Conservation (phyloP, 768 basidiomycete species). For the Kwoniella mangroviensis region DNA sequence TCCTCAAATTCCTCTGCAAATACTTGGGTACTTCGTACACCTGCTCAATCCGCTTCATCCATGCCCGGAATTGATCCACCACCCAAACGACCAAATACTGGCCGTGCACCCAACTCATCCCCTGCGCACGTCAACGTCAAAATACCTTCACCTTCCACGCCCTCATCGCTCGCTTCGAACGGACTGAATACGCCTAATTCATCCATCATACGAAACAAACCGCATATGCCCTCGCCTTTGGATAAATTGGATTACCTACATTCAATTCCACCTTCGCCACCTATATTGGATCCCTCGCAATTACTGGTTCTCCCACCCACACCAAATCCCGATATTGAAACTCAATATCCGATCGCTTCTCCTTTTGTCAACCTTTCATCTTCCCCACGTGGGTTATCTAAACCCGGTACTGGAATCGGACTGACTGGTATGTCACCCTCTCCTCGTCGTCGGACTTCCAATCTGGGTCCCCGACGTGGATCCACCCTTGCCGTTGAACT, state of each 20-base stretch:
- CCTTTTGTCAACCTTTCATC: slow-evolving; percentile 43
- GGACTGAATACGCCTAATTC: slow-evolving; percentile 12
- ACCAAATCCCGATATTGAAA: slow-evolving; percentile 5
- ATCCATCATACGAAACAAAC: slow-evolving; percentile 20
- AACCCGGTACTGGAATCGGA: slow-evolving; percentile 1
- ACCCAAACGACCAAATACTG: slow-evolving; percentile 18
- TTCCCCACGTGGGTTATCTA: slow-evolving; percentile 14
- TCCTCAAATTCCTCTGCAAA: slow-evolving; percentile 25
- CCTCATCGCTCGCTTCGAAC: slow-evolving; percentile 1
- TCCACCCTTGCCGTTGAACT: slow-evolving; percentile 16
- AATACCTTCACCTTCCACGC: slow-evolving; percentile 24
- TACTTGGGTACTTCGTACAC: slow-evolving; percentile 26
- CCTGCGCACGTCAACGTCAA: slow-evolving; percentile 25
- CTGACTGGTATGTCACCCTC: slow-evolving; percentile 16
- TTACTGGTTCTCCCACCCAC: slow-evolving; percentile 31
- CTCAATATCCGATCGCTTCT: slow-evolving; percentile 38
- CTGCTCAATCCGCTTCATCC: slow-evolving; percentile 18
- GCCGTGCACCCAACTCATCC: slow-evolving; percentile 13
- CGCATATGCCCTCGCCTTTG: slow-evolving; percentile 35
- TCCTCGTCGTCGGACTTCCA: slow-evolving; percentile 21
- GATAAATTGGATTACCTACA: slow-evolving; percentile 35
- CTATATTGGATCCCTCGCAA: slow-evolving; percentile 35
- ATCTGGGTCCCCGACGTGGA: slow-evolving; percentile 21
- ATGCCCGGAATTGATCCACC: slow-evolving; percentile 11
- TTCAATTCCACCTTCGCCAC: slow-evolving; percentile 43